These are phyloP conservation scores for Aspergillus melleus DNA, from an alignment of 2,329 filamentous ascomycete species.

Conservation along the genomic window DNA sequence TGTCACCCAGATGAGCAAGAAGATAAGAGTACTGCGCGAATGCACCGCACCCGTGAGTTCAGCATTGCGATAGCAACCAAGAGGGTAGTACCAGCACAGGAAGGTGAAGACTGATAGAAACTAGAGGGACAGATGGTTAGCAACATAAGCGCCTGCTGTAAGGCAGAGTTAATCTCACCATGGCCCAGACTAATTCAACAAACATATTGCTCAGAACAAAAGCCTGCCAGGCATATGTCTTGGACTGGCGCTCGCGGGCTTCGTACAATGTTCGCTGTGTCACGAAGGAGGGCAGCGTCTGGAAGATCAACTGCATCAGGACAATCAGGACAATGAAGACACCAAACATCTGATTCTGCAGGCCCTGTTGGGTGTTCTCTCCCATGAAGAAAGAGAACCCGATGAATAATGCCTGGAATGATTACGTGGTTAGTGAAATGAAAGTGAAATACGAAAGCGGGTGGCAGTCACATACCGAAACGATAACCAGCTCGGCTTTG, in stretches of 20 bases:
- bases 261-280: slow-evolving; percentile 58
- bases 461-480: slow-evolving; percentile 37
- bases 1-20: slow-evolving; percentile 63
- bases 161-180: background rate
- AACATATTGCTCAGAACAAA: slow-evolving; percentile 69
- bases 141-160: background rate
- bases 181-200: slow-evolving; percentile 66
- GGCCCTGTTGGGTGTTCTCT: slow-evolving; percentile 69
- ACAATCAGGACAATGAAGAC: slow-evolving; percentile 79
- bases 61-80: slow-evolving; percentile 41
- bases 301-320: slow-evolving; percentile 57
- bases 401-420: slow-evolving; percentile 64
- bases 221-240: slow-evolving; percentile 69
- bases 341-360: slow-evolving; percentile 84
- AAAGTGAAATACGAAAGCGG: slow-evolving; percentile 31
- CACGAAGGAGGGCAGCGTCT: slow-evolving; percentile 59
- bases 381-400: slow-evolving; percentile 77
- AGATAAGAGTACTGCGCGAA: slow-evolving; percentile 60
- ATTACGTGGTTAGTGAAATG: background rate
- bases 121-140: slow-evolving; percentile 21
- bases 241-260: slow-evolving; percentile 59
- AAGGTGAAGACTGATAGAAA: slow-evolving; percentile 59
- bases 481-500: slow-evolving; percentile 66
- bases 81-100: slow-evolving; percentile 63
- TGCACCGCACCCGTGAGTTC: slow-evolving; percentile 30